Conservation (phyloP, 257 asterid species). For the Primulina huaijiensis region DNA sequence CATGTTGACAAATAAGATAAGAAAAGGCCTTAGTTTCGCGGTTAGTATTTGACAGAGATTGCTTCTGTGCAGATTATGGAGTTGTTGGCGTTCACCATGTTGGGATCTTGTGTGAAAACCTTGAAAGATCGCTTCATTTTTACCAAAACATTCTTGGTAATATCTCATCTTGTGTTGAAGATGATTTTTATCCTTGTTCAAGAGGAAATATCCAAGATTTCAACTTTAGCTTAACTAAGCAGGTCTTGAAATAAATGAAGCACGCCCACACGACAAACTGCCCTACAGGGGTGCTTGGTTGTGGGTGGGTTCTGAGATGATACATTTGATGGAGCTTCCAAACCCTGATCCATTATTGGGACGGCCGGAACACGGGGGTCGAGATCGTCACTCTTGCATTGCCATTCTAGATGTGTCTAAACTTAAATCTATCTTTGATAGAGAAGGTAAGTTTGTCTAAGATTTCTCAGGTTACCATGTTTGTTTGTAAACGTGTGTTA, state of each 20-base stretch:
- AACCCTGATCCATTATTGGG: slow-evolving; percentile 88
- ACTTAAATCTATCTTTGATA: slow-evolving; percentile 71
- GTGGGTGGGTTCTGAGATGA: slow-evolving; percentile 95
- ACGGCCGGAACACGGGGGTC: slow-evolving; percentile 88
- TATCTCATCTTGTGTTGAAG: slow-evolving; percentile 9
- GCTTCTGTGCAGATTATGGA: slow-evolving; percentile 60
- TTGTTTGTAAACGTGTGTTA: neutral
- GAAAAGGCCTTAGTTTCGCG: neutral
- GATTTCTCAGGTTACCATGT: neutral
- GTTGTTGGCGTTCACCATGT: slow-evolving; percentile 89
- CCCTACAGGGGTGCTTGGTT: slow-evolving; percentile 97
- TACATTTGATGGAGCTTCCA: slow-evolving; percentile 97
- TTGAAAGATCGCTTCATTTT: slow-evolving; percentile 78
- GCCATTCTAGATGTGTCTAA: slow-evolving; percentile 75
- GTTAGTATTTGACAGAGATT: slow-evolving; percentile 1
- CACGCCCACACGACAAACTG: slow-evolving; percentile 88
- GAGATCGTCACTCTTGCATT: slow-evolving; percentile 90
- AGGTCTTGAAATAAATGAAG: slow-evolving; percentile 86
- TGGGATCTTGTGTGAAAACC: slow-evolving; percentile 88
- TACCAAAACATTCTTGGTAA: slow-evolving; percentile 87
- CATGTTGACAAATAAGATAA: neutral
- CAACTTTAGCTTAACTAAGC: slow-evolving; percentile 15
- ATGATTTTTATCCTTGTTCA: neutral
- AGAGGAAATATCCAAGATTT: neutral
- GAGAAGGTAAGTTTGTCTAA: slow-evolving; percentile 48